Percentiles rank a stretch among this genome's conserved stretches.
These are phyloP conservation scores for Gypsophila paniculata DNA, from an alignment of 179 eudicot genomes.

Conservation along the genomic window DNA sequence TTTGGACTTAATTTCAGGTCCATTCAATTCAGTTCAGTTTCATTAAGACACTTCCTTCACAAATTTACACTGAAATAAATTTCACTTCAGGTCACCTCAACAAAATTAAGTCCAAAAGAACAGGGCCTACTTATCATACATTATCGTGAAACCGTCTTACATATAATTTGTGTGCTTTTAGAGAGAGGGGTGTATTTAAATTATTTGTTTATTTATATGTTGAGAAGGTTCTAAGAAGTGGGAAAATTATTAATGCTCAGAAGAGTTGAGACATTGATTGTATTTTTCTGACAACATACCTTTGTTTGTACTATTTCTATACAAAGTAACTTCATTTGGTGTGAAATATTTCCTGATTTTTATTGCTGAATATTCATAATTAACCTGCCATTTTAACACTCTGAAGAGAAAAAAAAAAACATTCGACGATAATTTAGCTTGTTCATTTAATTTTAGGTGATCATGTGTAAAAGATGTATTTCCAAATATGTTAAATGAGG, in stretches of 20 bases:
- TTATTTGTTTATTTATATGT: neutral
- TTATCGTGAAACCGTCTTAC: no score
- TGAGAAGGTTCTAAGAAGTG: neutral
- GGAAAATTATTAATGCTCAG: neutral
- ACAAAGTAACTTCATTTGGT: neutral
- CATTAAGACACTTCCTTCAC: no score
- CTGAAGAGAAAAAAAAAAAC: no score
- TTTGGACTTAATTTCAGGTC: no score
- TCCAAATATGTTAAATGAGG: neutral
- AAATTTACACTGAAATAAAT: no score
- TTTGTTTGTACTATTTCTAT: neutral
- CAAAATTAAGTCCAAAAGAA: no score
- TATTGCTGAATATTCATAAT: neutral
- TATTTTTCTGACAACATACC: neutral
- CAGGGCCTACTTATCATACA: no score
- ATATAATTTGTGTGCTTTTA: no score
- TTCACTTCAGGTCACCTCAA: no score
- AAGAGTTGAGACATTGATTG: neutral
- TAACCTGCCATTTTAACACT: neutral
- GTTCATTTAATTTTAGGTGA: neutral
- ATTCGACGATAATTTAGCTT: neutral
- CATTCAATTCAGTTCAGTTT: no score
- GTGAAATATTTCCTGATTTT: neutral
- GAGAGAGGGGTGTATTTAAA: no score
- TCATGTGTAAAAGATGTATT: neutral